Evolutionary conservation across 208 protist species (phyloP).

Genomic region (Leishmania aethiopica): DNA sequence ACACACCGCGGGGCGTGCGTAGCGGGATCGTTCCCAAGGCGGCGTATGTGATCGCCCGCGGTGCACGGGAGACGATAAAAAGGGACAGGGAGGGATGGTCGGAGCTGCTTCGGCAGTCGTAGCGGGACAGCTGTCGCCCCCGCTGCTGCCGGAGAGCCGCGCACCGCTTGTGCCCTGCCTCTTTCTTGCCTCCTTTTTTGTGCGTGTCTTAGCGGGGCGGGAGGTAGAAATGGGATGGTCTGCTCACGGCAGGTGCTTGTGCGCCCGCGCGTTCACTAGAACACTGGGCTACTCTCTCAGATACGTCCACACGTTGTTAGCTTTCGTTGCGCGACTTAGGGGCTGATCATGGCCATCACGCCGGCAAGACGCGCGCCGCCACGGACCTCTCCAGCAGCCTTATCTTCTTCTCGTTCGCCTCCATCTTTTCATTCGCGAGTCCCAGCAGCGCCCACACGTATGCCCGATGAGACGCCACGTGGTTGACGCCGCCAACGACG

Average conservation of each 20-base stretch:
- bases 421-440: constrained; percentile 84
- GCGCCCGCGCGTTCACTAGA: neutral
- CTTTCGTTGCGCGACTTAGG: neutral
- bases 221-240: neutral
- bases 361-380: constrained; percentile 17
- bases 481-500: constrained; percentile 72
- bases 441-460: constrained; percentile 75
- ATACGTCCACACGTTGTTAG: neutral
- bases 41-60: neutral
- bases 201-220: neutral
- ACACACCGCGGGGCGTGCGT: neutral
- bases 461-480: constrained; percentile 46
- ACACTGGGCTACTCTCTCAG: neutral
- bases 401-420: constrained; percentile 61
- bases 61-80: neutral
- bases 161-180: neutral
- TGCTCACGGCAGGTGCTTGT: neutral
- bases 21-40: neutral
- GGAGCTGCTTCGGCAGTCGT: neutral
- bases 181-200: neutral
- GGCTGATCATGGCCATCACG: neutral
- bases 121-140: neutral
- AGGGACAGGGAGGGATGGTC: neutral
- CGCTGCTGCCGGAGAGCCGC: neutral
- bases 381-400: constrained; percentile 49